A percentile compares a stretch with the other conserved stretches of the same genome.
Conservation (phyloP, 2,329 filamentous ascomycete genomes). For the Aureobasidium namibiae region DNA sequence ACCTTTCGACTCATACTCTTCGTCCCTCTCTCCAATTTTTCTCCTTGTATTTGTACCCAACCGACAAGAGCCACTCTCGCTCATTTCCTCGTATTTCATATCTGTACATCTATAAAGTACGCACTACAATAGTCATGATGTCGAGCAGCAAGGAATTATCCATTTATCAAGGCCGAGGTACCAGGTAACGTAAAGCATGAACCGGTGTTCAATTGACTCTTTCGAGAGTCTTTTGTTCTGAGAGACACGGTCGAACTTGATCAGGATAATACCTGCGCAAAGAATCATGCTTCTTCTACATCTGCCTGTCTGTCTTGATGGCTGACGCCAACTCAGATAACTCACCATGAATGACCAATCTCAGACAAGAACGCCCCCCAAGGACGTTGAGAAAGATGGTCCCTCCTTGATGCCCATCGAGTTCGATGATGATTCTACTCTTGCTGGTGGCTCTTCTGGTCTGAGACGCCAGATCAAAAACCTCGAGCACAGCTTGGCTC, state of each 20-base stretch:
- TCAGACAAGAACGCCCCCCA: background rate
- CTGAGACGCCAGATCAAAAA: constrained; percentile 15
- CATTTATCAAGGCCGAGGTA: constrained; percentile 19
- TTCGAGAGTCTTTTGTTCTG: constrained; percentile 27
- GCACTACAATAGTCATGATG: constrained; percentile 17
- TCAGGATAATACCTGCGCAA: constrained; percentile 47
- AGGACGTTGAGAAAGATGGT: constrained; percentile 18
- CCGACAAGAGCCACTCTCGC: background rate
- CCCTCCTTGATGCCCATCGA: constrained; percentile 11
- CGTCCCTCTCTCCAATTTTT: constrained; percentile 1
- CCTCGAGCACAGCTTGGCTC: constrained; percentile 35
- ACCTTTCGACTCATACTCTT: background rate
- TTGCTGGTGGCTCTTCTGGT: constrained; percentile 2
- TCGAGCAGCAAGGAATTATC: constrained; percentile 12
- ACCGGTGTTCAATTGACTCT: constrained; percentile 25
- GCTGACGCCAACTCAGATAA: constrained; percentile 12
- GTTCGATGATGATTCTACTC: background rate
- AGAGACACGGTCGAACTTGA: constrained; percentile 50
- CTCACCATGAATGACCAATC: constrained; percentile 19
- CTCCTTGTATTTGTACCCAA: background rate
- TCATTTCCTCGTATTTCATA: too few species aligned
- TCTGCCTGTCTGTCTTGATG: constrained; percentile 18
- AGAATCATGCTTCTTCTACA: constrained; percentile 37
- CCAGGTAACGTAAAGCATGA: constrained; percentile 25
- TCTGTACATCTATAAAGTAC: constrained; percentile 14